A percentile compares a stretch with the other conserved stretches of the same genome.
These are phyloP conservation scores for Apiotrichum sp. DNA, from an alignment of 1,284 basidiomycete genomes.

Conservation along the genomic window DNA sequence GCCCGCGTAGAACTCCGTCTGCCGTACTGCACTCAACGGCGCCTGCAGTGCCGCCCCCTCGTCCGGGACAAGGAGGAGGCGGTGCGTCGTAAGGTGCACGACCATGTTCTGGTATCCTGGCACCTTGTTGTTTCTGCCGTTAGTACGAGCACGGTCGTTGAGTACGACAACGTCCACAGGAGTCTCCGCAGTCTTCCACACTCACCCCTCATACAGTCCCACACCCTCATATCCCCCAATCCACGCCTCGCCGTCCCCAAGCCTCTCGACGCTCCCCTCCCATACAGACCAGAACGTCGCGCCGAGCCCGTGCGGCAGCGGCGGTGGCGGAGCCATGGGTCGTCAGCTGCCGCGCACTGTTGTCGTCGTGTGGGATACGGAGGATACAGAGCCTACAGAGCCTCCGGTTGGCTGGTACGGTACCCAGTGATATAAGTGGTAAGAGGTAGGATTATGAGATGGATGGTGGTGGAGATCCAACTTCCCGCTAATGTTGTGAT, in stretches of 20 bases:
- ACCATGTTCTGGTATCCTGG: conserved; percentile 59
- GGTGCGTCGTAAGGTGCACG: conserved; percentile 75
- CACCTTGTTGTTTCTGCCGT: conserved; percentile 64
- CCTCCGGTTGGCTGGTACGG: too few relatives aligned
- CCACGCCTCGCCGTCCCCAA: conserved; percentile 65
- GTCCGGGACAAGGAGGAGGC: conserved; percentile 48
- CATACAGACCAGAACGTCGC: conserved; percentile 28
- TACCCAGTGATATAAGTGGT: too few relatives aligned
- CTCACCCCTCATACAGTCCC: conserved; percentile 85
- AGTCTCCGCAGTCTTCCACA: conserved; percentile 7
- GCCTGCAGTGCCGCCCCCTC: conserved; percentile 49
- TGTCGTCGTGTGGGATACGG: too few relatives aligned
- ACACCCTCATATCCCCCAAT: conserved; percentile 67
- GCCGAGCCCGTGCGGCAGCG: conserved; percentile 23
- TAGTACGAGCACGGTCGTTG: too few relatives aligned
- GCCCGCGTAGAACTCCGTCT: conserved; percentile 86
- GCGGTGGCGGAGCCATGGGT: too few relatives aligned
- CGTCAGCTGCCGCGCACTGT: too few relatives aligned
- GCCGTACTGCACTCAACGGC: conserved; percentile 58
- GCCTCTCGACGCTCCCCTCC: conserved; percentile 20
- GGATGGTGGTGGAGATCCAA: too few relatives aligned
- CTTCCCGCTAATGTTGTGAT: too few relatives aligned
- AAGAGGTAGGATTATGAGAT: too few relatives aligned
- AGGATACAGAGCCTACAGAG: too few relatives aligned
- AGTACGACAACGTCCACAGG: neutral